Base-by-base conservation (phyloP, 805 yeast genomes). In the Candida dendrica region DNA sequence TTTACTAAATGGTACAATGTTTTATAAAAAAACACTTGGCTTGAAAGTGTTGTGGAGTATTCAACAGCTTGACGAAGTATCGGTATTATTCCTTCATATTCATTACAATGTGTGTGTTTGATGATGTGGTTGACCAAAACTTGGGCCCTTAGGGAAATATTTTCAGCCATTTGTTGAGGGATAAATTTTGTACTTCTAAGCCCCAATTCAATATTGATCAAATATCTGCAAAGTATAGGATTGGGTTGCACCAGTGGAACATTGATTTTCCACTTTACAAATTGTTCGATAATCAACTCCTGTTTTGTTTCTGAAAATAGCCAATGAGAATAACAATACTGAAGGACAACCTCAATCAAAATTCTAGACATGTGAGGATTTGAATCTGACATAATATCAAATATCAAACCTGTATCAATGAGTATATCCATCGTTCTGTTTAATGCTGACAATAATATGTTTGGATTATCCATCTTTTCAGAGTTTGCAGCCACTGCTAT, bases 271-370 rank as follows among this genome's bases (percentile, higher is more conserved):
- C 74, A 71, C 3, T 44, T 47, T 11, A 47, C 37, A 40, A 66
- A 66, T 34, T 47, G 50, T 16, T 36, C 44, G 6, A 44, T 44
- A 8, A 63, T 41, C 9, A 45, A 44, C 1, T 49, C 29, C 19
- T 58, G 53, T 8, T 55, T 45, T 8, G 36, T 34, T 4, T 38
- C 36, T 6, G 46, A 42, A 43, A 56, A 69, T 18, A 53, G 52
- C 75, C 75, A 74, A 44, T 72, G 74, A 9, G 64, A 56, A 56
- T 71, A 68, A 42, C 74, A 69, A 46, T 71, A 74, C 38, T 61
- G 64, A 15, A 74, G 50, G 3, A 73, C 45, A 52, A 68, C 52
- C 27, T 74, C 79, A 11, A 71, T 37, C 17, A 73, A 38, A 1
- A 64, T 48, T 36, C 60, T 53, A 14, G 64, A 55, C 5, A 58